Conservation (phyloP, 129 eudicot genomes). For the Tagetes erecta region DNA sequence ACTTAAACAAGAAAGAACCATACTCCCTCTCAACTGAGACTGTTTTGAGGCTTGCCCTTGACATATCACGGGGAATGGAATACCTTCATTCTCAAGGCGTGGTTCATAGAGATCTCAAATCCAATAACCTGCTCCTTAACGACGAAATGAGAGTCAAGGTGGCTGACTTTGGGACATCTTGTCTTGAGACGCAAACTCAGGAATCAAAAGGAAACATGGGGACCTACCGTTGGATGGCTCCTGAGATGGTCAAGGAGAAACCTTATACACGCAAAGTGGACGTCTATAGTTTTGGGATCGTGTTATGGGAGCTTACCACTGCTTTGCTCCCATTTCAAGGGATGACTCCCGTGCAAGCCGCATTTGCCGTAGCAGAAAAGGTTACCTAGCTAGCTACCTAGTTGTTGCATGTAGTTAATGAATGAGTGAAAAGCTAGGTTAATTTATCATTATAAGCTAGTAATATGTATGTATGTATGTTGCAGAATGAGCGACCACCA, state of each 20-base stretch:
- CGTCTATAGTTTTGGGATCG: conserved; percentile 95
- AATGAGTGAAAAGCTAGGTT: no score
- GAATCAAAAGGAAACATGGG: conserved; percentile 96
- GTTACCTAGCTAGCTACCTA: conserved; percentile 11
- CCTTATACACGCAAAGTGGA: conserved; percentile 92
- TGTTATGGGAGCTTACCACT: conserved; percentile 94
- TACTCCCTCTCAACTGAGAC: conserved; percentile 94
- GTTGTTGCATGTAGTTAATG: no score
- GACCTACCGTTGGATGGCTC: conserved; percentile 99
- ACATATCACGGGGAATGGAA: conserved; percentile 94
- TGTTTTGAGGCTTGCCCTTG: conserved; percentile 82
- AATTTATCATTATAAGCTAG: neutral
- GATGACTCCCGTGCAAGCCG: conserved; percentile 99
- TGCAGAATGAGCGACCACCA: conserved; percentile 88
- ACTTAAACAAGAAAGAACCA: conserved; percentile 97
- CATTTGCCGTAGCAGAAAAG: conserved; percentile 97
- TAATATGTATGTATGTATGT: neutral
- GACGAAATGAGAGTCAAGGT: conserved; percentile 98
- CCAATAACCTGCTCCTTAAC: conserved; percentile 79
- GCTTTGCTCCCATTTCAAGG: conserved; percentile 98
- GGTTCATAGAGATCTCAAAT: conserved; percentile 89
- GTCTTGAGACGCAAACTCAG: conserved; percentile 83
- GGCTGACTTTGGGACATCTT: conserved; percentile 94
- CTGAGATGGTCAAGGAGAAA: conserved; percentile 95
- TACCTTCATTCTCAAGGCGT: conserved; percentile 98